A percentile compares a stretch with the other conserved stretches of the same genome.
phyloP scores from a whole-genome alignment of 2,329 filamentous ascomycete genomes.

The Alternaria sp. region DNA sequence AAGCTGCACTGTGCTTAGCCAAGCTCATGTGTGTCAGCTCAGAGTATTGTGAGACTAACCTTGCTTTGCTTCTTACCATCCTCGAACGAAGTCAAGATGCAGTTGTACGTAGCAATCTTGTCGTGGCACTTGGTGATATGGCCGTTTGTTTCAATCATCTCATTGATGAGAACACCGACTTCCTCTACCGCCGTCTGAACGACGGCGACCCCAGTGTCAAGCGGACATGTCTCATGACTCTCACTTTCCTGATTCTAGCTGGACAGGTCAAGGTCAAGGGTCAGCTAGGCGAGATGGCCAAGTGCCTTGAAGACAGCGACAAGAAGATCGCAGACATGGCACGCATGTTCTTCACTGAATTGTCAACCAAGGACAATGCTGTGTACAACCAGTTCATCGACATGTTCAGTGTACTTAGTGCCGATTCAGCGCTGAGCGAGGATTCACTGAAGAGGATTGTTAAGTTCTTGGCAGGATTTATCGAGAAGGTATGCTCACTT shows the following conservation, averaged over 20 bases:
- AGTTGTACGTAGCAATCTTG: conserved; percentile 92
- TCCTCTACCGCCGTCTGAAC: conserved; percentile 90
- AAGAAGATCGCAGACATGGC: conserved; percentile 92
- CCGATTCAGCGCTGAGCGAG: conserved; percentile 81
- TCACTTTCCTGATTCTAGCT: conserved; percentile 95
- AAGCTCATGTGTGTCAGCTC: conserved; percentile 99
- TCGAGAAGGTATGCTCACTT: conserved; percentile 80
- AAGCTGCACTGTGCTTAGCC: conserved; percentile 91
- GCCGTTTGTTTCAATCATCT: conserved; percentile 99
- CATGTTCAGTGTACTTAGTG: conserved; percentile 93
- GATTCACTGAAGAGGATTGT: conserved; percentile 87
- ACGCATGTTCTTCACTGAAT: conserved; percentile 97
- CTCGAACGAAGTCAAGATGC: conserved; percentile 94
- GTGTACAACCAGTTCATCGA: conserved; percentile 99
- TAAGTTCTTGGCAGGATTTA: conserved; percentile 92
- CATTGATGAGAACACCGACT: conserved; percentile 99
- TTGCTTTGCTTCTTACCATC: conserved; percentile 94
- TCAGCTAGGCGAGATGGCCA: conserved; percentile 98
- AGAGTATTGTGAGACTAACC: conserved; percentile 93
- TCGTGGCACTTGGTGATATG: conserved; percentile 98
- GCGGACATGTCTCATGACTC: conserved; percentile 95
- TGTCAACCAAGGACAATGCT: conserved; percentile 97
- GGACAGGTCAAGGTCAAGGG: conserved; percentile 99
- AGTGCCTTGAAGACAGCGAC: conserved; percentile 96
- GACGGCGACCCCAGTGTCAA: conserved; percentile 91